Conservation (phyloP, 139 green algal genomes). For the Closterium sp. region DNA sequence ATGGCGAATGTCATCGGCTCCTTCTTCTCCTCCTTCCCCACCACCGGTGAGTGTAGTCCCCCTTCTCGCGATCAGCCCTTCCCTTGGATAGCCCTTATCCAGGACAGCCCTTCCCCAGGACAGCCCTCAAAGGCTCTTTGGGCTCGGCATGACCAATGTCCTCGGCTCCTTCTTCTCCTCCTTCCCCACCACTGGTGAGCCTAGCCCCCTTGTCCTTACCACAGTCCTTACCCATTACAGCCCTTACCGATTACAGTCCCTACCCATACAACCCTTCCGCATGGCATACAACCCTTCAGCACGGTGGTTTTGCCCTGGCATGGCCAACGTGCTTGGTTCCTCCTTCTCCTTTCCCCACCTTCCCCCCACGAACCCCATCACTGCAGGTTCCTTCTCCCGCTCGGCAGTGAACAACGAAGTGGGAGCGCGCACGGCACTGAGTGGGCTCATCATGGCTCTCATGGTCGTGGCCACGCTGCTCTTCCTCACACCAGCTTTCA, state of each 20-base stretch:
- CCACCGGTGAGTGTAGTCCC: slow-evolving; percentile 12
- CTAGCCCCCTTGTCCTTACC: not conserved
- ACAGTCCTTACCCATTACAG: too few species aligned
- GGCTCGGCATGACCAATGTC: not conserved
- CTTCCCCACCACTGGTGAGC: not conserved
- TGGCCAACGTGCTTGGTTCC: not conserved
- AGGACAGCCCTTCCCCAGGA: too few species aligned
- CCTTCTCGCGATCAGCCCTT: too few species aligned
- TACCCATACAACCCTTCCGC: too few species aligned
- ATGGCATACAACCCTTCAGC: too few species aligned
- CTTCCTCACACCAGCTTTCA: too few species aligned
- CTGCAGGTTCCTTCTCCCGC: slow-evolving; percentile 76
- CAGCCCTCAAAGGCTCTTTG: too few species aligned
- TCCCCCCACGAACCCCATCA: too few species aligned
- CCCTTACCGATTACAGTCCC: too few species aligned
- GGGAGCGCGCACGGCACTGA: slow-evolving; percentile 63
- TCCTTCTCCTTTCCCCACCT: slow-evolving; percentile 4
- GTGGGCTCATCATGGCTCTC: slow-evolving; percentile 55
- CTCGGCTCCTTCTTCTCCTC: not conserved
- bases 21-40: slow-evolving; percentile 84
- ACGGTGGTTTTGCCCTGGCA: too few species aligned
- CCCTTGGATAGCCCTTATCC: too few species aligned
- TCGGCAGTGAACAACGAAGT: slow-evolving; percentile 77
- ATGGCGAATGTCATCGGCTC: slow-evolving; percentile 83
- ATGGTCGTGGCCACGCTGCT: slow-evolving; percentile 33